Percentiles rank a stretch among this genome's conserved stretches.
Conservation (phyloP, 352 stramenopile genomes). For the Phytophthora syringae region DNA sequence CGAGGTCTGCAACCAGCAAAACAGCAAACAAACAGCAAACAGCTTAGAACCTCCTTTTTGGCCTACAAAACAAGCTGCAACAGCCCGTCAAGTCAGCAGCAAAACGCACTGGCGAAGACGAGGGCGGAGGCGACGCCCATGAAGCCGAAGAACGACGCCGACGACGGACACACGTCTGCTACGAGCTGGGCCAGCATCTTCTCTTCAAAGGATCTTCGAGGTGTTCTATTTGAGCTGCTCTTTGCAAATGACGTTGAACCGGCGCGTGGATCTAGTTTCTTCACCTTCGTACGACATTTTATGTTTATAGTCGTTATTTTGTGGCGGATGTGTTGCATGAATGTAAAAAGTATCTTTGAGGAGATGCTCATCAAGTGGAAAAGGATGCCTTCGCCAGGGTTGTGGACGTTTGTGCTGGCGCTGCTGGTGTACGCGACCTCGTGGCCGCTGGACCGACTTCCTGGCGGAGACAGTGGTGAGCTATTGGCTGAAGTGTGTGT, state of each 20-base stretch:
- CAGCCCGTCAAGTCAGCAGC: too few species aligned
- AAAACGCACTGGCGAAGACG: slow-evolving; percentile 66
- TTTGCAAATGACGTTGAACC: slow-evolving; percentile 23
- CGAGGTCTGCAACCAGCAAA: slow-evolving; percentile 81
- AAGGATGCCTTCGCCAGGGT: slow-evolving; percentile 27
- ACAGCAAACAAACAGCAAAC: not conserved
- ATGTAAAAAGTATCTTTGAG: slow-evolving; percentile 19
- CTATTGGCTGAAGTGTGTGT: slow-evolving; percentile 92
- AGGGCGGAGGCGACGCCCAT: slow-evolving; percentile 96
- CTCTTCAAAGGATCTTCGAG: not conserved
- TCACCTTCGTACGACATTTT: slow-evolving; percentile 10
- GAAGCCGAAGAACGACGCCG: slow-evolving; percentile 99
- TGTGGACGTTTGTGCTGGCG: slow-evolving; percentile 32
- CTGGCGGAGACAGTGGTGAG: slow-evolving; percentile 89
- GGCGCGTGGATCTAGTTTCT: slow-evolving; percentile 9
- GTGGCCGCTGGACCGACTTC: slow-evolving; percentile 39
- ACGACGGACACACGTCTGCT: slow-evolving; percentile 97
- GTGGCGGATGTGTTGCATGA: not conserved
- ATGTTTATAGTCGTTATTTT: not conserved
- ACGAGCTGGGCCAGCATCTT: slow-evolving; percentile 56
- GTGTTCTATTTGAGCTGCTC: not conserved
- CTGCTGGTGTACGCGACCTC: slow-evolving; percentile 27
- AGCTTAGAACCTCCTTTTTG: not conserved
- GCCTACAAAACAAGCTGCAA: not conserved
- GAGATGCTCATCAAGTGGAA: slow-evolving; percentile 15